phyloP scores from a whole-genome alignment of 192 early-diverging fungal genomes.

The Pilobolus umbonatus region DNA sequence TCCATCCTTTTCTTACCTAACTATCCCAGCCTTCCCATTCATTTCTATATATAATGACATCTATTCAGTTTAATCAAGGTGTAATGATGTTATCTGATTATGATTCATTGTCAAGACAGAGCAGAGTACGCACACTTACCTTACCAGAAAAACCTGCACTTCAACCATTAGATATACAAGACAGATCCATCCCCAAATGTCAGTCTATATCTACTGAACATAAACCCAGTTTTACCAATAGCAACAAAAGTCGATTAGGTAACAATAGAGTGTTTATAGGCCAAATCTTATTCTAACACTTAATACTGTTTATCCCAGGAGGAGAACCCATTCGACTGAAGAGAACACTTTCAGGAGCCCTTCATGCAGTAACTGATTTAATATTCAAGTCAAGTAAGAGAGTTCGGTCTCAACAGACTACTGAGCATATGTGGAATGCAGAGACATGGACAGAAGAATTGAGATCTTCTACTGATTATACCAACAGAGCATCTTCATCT shows the following conservation, averaged over 20 bases:
- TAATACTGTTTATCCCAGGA: slow-evolving; percentile 8
- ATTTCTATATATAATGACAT: background rate
- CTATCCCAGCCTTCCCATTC: too few relatives aligned
- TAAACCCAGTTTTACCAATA: too few relatives aligned
- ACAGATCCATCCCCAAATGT: too few relatives aligned
- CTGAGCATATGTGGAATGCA: too few relatives aligned
- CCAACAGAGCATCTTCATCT: background rate
- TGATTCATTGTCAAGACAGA: slow-evolving; percentile 1
- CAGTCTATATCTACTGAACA: too few relatives aligned
- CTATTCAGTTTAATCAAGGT: slow-evolving; percentile 1
- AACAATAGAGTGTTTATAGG: too few relatives aligned
- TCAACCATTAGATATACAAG: slow-evolving; percentile 4
- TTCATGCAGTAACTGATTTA: slow-evolving; percentile 8
- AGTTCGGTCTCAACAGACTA: background rate
- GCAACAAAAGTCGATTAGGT: too few relatives aligned
- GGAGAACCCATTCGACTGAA: background rate
- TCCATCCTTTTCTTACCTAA: too few relatives aligned
- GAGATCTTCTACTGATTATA: background rate
- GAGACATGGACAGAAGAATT: too few relatives aligned
- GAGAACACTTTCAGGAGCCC: background rate
- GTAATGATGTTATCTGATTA: slow-evolving; percentile 1
- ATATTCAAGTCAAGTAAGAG: background rate
- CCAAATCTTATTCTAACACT: too few relatives aligned
- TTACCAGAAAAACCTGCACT: background rate
- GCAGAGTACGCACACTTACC: background rate